Evolutionary conservation across 768 basidiomycete species (phyloP), one percentile per base, ranked within the genome.

Genomic region (Neoboletus brunneissimus): DNA sequence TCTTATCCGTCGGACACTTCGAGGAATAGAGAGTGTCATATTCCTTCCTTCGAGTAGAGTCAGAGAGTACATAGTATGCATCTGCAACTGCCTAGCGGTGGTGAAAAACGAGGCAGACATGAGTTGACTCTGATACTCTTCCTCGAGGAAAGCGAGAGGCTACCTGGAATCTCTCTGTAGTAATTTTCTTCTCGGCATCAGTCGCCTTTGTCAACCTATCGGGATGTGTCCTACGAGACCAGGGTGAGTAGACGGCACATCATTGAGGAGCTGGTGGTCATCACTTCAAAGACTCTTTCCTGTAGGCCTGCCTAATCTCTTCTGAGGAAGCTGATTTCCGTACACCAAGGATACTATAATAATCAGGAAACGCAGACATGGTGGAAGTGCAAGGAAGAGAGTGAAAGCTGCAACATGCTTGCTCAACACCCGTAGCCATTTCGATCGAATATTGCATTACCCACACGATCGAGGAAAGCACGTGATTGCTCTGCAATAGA

Each of bases 31-130:
- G 72, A 0, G 61, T 60, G 61, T 92, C 91, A 60, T 92, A 92
- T 71, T 92, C 89, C 64, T 71, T 77, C 55, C 87, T 81, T 55
- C 89, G 79, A 42, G 79, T 77, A 5, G 85, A 72, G 71, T 97
- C 92, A 3, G 91, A 93, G 37, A 98, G 82, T 27, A 95, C 89
- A 69, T 91, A 97, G 74, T 96, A 96, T 18, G 94, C 94, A 71
- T 97, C 94, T 51, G 94, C 93, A 59, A 97, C 86, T 9, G 88
- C 85, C 88, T 66, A 27, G 13, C 9, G 29, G 13, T n/a, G 27
- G 46, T 47, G 23, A 20, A 35, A 15, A 45, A 32, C 34, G 50
- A 37, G 15, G 31, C 31, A 10, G 34, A 29, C 13, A 41, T 48
- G 35, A 48, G 56, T 29, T 2, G 23, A 38, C 27, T 34, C 51